Evolutionary conservation across 352 stramenopile genomes (phyloP), one percentile per base, ranked within the genome.

Genomic region (Globisporangium nunn): DNA sequence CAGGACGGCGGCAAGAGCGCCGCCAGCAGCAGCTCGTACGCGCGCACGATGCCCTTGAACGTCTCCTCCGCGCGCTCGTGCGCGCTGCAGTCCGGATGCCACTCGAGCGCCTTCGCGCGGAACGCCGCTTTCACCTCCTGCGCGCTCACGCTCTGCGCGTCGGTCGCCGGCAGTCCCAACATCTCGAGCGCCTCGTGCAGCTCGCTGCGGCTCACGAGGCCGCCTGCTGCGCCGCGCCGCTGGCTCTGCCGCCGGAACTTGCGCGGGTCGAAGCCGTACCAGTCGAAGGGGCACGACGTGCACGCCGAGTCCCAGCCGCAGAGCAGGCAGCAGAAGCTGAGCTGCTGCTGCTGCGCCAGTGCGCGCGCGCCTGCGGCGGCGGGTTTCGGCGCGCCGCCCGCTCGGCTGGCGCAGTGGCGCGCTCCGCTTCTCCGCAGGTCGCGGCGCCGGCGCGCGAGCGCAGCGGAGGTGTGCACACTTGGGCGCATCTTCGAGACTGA

Each of bases 21-120:
- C 2, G 52, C 52, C 0, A 85, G 49, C 50, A 97, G 65, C 31
- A 94, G 63, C 68, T 97, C 87, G 60, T 97, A 97, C 6, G 91
- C 93, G 35, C 74, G 52, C 46, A 94, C 74, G 7, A 97, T 81
- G 37, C 85, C 66, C 53, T 91, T 89, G 71, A 98, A 98, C 1
- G 74, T 70, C 39, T 81, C 76, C 18, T 85, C 74, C 11, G 91
- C 91, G 17, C 71, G 62, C n/a, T 82, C 74, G 23, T 87, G 62
- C 10, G 74, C 59, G 59, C 96, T 96, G 68, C 95, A 97, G 68
- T 98, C 93, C 0, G 93, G 93, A 58, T 98, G 93, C 71, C 89
- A 97, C 64, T 88, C 84, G 11, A 97, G 72, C 30, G 91, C 91
- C 53, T 86, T 72, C 44, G 52, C 62, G 58, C 79, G 76, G 58